Evolutionary conservation across 164 flowering plant genomes (phyloP).

Genomic region (Vitis amurensis): DNA sequence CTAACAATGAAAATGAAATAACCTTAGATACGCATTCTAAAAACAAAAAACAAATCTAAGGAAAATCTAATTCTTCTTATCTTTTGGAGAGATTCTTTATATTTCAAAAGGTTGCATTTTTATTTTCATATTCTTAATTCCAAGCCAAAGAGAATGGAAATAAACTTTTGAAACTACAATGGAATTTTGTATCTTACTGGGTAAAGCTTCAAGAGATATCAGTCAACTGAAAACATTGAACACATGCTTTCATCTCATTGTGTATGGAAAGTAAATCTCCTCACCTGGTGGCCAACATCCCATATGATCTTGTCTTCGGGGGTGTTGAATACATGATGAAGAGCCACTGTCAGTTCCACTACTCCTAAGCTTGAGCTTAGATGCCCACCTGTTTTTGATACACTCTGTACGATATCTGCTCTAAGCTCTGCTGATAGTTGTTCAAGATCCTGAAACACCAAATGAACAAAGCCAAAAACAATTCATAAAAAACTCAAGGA

Average conservation of each 20-base stretch:
- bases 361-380: conserved; percentile 86
- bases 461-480: neutral
- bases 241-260: neutral
- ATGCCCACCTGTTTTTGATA: conserved; percentile 86
- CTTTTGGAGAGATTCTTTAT: too few species aligned
- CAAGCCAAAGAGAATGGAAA: too few species aligned
- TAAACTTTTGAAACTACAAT: too few species aligned
- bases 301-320: conserved; percentile 91
- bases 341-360: conserved; percentile 80
- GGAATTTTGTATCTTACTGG: too few species aligned
- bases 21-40: too few species aligned
- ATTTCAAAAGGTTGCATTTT: neutral
- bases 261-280: conserved; percentile 3
- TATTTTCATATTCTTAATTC: neutral
- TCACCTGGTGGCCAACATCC: conserved; percentile 98
- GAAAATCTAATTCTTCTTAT: too few species aligned
- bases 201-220: too few species aligned
- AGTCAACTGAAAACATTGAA: too few species aligned
- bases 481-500: neutral
- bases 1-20: too few species aligned
- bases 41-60: too few species aligned
- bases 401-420: conserved; percentile 69
- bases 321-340: conserved; percentile 84
- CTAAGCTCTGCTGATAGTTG: conserved; percentile 81
- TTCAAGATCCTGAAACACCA: conserved; percentile 63